phyloP scores from a whole-genome alignment of 2,329 filamentous ascomycete species.

The Cercospora brassicicola region DNA sequence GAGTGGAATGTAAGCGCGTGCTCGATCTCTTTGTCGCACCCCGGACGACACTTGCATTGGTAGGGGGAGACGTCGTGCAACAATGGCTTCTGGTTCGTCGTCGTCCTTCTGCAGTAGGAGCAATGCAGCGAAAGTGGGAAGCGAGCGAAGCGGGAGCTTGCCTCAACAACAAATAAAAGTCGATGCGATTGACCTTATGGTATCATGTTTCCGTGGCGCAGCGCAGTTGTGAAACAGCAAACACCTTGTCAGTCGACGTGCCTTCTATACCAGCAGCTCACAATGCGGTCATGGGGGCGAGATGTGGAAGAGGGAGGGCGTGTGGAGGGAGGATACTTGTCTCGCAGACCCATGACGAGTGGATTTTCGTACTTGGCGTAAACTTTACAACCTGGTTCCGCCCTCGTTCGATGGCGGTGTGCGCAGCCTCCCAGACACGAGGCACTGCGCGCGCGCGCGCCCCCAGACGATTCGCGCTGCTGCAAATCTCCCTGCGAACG shows the following conservation, averaged over 20 bases:
- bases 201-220: constrained; percentile 3
- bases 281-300: background rate
- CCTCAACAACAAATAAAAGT: background rate
- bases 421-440: background rate
- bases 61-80: background rate
- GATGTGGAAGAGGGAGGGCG: background rate
- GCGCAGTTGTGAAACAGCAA: background rate
- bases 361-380: constrained; percentile 1
- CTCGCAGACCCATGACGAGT: constrained; percentile 3
- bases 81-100: background rate
- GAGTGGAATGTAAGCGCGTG: background rate
- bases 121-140: background rate
- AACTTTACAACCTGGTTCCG: background rate
- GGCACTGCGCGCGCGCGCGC: background rate
- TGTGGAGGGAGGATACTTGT: background rate
- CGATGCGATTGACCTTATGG: background rate
- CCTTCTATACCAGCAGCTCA: constrained; percentile 2
- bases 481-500: background rate
- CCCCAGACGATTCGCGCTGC: background rate
- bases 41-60: background rate
- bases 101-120: background rate
- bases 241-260: background rate
- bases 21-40: background rate
- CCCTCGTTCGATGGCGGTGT: constrained; percentile 2
- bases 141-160: background rate